These are phyloP conservation scores for Phlebiopsis flavidoalba DNA, from an alignment of 768 basidiomycete genomes.

Conservation along the genomic window DNA sequence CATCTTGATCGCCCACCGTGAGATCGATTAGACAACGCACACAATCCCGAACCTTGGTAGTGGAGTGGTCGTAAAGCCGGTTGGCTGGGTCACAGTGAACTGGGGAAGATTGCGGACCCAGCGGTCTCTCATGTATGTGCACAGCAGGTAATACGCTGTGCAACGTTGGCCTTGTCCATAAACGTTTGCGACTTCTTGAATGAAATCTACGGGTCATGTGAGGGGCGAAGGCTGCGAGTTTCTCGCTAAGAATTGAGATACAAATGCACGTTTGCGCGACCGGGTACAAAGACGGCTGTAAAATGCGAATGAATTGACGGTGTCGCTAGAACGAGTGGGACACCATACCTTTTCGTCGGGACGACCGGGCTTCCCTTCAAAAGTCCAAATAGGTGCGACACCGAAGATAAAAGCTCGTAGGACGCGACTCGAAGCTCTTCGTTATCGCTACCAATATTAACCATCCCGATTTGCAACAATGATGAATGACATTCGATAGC, in stretches of 20 bases:
- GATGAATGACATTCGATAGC: slow-evolving; percentile 81
- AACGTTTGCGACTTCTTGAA: slow-evolving; percentile 77
- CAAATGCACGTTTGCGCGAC: slow-evolving; percentile 58
- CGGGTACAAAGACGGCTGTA: slow-evolving; percentile 66
- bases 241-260: slow-evolving; percentile 64
- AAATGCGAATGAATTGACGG: background rate
- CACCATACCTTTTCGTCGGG: slow-evolving; percentile 58
- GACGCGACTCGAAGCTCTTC: slow-evolving; percentile 76
- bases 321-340: background rate
- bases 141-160: slow-evolving; percentile 68
- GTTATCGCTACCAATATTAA: slow-evolving; percentile 69
- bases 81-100: slow-evolving; percentile 68
- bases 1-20: slow-evolving; percentile 69
- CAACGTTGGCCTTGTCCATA: slow-evolving; percentile 42
- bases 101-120: slow-evolving; percentile 80
- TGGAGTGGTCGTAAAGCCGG: slow-evolving; percentile 65
- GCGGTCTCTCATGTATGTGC: slow-evolving; percentile 78
- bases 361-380: slow-evolving; percentile 68
- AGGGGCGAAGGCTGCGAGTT: slow-evolving; percentile 67
- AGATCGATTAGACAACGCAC: slow-evolving; percentile 75
- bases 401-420: slow-evolving; percentile 72
- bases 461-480: slow-evolving; percentile 79
- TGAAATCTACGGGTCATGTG: slow-evolving; percentile 83
- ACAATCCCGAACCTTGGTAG: slow-evolving; percentile 73
- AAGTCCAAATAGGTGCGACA: slow-evolving; percentile 75